These are phyloP conservation scores for Nepenthes mirabilis DNA, from an alignment of 148 eudicot species.

Conservation along the genomic window DNA sequence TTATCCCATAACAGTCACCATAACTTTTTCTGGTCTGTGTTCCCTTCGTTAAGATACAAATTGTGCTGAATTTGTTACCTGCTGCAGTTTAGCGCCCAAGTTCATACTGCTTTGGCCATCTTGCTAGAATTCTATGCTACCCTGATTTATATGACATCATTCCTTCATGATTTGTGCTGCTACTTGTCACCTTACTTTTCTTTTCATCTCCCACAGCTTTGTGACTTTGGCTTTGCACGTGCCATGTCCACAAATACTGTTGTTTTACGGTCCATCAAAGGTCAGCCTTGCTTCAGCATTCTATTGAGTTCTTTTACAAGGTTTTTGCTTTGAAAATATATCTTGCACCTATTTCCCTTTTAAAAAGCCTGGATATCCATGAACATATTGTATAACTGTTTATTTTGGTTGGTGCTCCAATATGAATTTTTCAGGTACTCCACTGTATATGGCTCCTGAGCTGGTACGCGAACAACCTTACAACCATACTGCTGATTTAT, in stretches of 20 bases:
- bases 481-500: constrained; percentile 96
- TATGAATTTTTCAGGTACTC: constrained; percentile 54
- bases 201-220: constrained; percentile 45
- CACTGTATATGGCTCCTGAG: constrained; percentile 99
- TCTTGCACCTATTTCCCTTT: background rate
- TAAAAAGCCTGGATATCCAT: background rate
- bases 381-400: background rate
- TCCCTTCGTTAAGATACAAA: background rate
- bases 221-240: constrained; percentile 99
- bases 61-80: background rate
- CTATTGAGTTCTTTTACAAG: background rate
- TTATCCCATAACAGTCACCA: background rate
- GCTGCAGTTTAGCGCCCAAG: background rate
- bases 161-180: background rate
- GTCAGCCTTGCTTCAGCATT: constrained; percentile 17
- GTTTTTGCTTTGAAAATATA: background rate
- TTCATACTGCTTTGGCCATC: background rate
- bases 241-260: constrained; percentile 99
- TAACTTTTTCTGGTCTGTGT: background rate
- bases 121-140: background rate
- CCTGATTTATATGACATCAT: background rate
- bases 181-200: background rate
- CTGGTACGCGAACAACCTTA: constrained; percentile 97
- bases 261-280: constrained; percentile 94
- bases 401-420: background rate